phyloP scores from a whole-genome alignment of 768 basidiomycete species.

The Harrya chromipes region DNA sequence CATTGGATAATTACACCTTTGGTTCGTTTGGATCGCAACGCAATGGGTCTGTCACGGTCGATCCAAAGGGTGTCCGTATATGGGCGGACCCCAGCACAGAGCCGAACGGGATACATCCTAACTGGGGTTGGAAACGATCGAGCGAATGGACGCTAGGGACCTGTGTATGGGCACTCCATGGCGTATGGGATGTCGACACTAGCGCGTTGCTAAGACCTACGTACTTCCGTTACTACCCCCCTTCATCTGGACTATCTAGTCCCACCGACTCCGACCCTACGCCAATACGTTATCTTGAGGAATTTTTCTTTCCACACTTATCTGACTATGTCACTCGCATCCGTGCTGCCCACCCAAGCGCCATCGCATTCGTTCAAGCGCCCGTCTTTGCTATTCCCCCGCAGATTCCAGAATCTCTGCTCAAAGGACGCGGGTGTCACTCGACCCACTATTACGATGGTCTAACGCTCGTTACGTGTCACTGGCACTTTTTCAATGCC shows the following conservation, averaged over 20 bases:
- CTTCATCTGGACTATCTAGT: background rate
- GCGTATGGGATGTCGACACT: constrained; percentile 80
- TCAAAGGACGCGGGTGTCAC: constrained; percentile 67
- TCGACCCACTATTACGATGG: constrained; percentile 95
- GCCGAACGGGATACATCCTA: constrained; percentile 51
- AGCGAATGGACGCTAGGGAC: constrained; percentile 70
- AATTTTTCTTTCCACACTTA: constrained; percentile 81
- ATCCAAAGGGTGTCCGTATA: constrained; percentile 75
- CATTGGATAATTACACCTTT: constrained; percentile 81
- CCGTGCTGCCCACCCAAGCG: constrained; percentile 67
- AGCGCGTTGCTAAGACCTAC: constrained; percentile 64
- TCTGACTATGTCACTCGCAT: constrained; percentile 54
- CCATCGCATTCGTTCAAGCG: constrained; percentile 88
- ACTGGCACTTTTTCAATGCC: constrained; percentile 95
- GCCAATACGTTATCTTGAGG: constrained; percentile 63
- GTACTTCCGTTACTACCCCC: constrained; percentile 64
- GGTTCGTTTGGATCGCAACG: constrained; percentile 72
- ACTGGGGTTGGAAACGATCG: constrained; percentile 85
- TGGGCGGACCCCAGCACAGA: constrained; percentile 67
- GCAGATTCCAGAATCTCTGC: constrained; percentile 47
- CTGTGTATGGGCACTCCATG: constrained; percentile 86
- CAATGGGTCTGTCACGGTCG: constrained; percentile 73
- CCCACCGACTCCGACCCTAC: constrained; percentile 12
- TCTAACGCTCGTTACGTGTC: constrained; percentile 85
- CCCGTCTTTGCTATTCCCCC: constrained; percentile 88